These are phyloP conservation scores for Cryptosporidium sp. DNA, from an alignment of 169 alveolate genomes.

Conservation along the genomic window DNA sequence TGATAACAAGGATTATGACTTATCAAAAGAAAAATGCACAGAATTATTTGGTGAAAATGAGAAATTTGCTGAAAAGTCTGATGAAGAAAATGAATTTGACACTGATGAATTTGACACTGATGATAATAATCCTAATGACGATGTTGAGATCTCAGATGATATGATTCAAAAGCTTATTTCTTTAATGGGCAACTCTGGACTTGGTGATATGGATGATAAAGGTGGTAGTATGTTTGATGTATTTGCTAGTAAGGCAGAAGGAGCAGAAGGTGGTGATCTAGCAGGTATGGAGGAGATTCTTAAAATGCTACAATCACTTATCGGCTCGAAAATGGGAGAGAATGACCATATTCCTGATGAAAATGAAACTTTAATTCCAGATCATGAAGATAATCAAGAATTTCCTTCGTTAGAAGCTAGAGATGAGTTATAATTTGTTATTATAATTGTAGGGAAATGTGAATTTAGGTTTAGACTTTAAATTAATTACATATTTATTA, in stretches of 20 bases:
- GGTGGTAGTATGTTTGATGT: slow-evolving; percentile 61
- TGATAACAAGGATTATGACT: slow-evolving; percentile 28
- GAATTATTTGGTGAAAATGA: slow-evolving; percentile 46
- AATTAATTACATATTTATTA: slow-evolving; percentile 1
- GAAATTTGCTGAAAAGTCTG: neutral
- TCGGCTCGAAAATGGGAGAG: slow-evolving; percentile 31
- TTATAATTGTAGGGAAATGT: neutral
- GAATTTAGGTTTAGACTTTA: neutral
- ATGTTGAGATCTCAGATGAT: slow-evolving; percentile 66
- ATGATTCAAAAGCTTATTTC: slow-evolving; percentile 62
- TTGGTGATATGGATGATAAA: slow-evolving; percentile 35
- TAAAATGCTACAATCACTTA: slow-evolving; percentile 53
- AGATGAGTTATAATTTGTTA: slow-evolving; percentile 25
- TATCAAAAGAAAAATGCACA: slow-evolving; percentile 41
- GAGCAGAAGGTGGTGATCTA: slow-evolving; percentile 43
- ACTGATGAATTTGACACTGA: slow-evolving; percentile 7
- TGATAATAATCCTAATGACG: slow-evolving; percentile 13
- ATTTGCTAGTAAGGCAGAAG: slow-evolving; percentile 55
- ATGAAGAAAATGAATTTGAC: slow-evolving; percentile 12
- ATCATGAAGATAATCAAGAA: slow-evolving; percentile 26
- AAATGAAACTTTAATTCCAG: neutral
- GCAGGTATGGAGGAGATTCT: slow-evolving; percentile 69
- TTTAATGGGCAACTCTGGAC: slow-evolving; percentile 56
- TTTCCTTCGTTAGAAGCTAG: neutral
- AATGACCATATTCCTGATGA: neutral